phyloP scores from a whole-genome alignment of 805 yeast species.

The Zygosaccharomyces pseudorouxii region DNA sequence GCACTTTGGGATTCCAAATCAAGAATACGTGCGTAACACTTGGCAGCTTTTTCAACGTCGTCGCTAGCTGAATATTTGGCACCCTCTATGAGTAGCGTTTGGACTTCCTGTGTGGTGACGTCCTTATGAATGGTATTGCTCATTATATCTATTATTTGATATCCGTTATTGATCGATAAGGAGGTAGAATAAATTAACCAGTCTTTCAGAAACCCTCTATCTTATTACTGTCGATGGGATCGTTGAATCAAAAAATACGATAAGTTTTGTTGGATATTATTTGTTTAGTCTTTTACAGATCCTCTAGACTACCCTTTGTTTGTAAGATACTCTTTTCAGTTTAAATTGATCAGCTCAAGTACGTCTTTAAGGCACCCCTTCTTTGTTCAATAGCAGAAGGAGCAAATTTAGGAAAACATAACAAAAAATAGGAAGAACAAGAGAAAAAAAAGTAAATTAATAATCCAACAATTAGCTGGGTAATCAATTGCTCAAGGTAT shows the following conservation, averaged over 20 bases:
- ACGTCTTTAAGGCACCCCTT: neutral
- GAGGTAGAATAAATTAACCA: neutral
- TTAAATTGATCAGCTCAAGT: neutral
- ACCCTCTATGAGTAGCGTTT: slow-evolving; percentile 53
- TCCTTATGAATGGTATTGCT: slow-evolving; percentile 1
- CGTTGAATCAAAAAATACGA: neutral
- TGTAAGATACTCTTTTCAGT: neutral
- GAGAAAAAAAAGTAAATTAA: neutral
- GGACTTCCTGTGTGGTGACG: slow-evolving; percentile 3
- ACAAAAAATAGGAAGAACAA: neutral
- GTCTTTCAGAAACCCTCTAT: no score
- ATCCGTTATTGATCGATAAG: neutral
- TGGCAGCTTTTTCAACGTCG: slow-evolving; percentile 64
- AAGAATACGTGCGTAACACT: slow-evolving; percentile 60
- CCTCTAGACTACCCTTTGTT: neutral
- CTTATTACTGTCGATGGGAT: neutral
- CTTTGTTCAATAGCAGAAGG: neutral
- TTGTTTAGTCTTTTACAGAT: neutral
- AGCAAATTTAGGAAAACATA: neutral
- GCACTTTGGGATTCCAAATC: slow-evolving; percentile 14
- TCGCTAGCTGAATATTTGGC: slow-evolving; percentile 59
- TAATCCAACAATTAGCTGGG: neutral
- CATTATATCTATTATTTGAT: neutral
- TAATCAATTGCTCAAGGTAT: neutral
- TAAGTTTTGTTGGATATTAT: neutral